Base-by-base conservation (phyloP, 1,284 basidiomycete genomes). In the Ceratorhiza oryzae-sativae region DNA sequence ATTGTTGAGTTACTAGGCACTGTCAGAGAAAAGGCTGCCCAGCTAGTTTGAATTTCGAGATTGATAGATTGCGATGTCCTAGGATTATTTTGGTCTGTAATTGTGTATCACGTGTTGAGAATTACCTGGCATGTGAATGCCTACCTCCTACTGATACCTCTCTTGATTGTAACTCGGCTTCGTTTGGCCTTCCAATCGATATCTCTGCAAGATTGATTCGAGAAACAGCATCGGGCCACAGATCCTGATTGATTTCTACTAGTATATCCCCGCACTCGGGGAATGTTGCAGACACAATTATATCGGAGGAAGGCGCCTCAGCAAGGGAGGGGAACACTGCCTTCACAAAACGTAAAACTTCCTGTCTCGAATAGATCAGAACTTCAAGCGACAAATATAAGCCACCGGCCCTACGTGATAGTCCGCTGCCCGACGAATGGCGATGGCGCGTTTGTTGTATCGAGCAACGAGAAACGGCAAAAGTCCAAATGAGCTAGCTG, bases 401-500 rank as follows among this genome's bases (percentile, higher is more conserved):
- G 34, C 9, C 27, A 4, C 20, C 34, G 18, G 41, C 13, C 65
- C 9, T 48, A 70, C 65, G 39, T 45, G 5, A 58, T 42, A 70
- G 23, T 70, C 53, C 12, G 53, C 6, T 34, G 42, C 48, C 23
- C 53, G 25, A 9, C 36, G 51, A 15, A 70, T 45, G 18, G 65
- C 65, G 9, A 70, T 56, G 20, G 65, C 41, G 1, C 53, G 53
- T 10, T 46, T 53, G 3, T 46, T 45, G 41, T 56, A 70, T 18
- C 13, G 34, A 5, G 53, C 51, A 15, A 36, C 65, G 46, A 70
- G 58, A 27, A 70, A 56, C 9, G 51, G 41, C 23, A 70, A 23
- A 9, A n/a, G 15, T 25, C 51, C 41, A 30, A 41, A 45, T 27
- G 51, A 34, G 8, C n/a, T 13, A 34, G 51, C 12, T 51, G 42